These are phyloP conservation scores for Testicularia cyperi DNA, from an alignment of 1,284 basidiomycete genomes.

Conservation along the genomic window DNA sequence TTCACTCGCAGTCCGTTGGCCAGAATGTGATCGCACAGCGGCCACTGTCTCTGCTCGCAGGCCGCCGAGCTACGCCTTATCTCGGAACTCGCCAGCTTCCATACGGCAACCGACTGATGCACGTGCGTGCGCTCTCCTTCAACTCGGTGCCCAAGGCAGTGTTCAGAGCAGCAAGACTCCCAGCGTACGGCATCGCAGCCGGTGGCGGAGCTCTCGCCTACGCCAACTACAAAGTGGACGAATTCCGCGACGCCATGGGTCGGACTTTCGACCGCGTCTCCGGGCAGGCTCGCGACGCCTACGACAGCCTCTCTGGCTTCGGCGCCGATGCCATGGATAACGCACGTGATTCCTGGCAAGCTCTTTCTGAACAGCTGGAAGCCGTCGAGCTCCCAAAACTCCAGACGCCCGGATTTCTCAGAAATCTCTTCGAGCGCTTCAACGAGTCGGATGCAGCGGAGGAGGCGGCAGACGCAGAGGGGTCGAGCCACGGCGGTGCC, in stretches of 20 bases:
- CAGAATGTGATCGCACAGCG: too few relatives aligned
- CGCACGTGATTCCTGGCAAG: constrained; percentile 31
- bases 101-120: constrained; percentile 40
- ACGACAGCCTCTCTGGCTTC: constrained; percentile 33
- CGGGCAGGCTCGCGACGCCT: constrained; percentile 31
- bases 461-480: neutral
- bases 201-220: constrained; percentile 55
- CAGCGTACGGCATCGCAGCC: constrained; percentile 47
- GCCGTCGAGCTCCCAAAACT: constrained; percentile 31
- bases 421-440: constrained; percentile 22
- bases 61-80: too few relatives aligned
- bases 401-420: constrained; percentile 32
- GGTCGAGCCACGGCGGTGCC: neutral
- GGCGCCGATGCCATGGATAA: constrained; percentile 38
- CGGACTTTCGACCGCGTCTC: constrained; percentile 23
- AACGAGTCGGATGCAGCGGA: neutral
- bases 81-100: too few relatives aligned
- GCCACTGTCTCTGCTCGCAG: constrained; percentile 10
- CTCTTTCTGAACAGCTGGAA: constrained; percentile 27
- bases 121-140: constrained; percentile 56
- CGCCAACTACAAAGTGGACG: constrained; percentile 57
- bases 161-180: constrained; percentile 47
- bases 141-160: constrained; percentile 51
- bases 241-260: constrained; percentile 41
- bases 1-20: too few relatives aligned